Conservation (phyloP, 768 basidiomycete genomes). For the Pholiota microspora region DNA sequence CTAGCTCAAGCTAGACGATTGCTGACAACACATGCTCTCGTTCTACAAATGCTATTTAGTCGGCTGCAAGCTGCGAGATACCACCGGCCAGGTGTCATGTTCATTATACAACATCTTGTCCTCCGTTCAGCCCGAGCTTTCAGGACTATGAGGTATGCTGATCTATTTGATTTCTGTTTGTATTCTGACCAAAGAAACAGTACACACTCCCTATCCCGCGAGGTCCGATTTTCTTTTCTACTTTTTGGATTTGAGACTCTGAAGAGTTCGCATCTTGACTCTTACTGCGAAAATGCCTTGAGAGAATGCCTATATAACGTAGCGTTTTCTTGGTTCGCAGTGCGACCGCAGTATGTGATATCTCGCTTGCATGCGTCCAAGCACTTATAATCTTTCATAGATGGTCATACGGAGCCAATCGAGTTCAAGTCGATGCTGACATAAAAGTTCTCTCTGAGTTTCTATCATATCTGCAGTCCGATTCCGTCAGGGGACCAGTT, state of each 20-base stretch:
- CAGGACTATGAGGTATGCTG: conserved; percentile 66
- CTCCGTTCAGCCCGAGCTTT: conserved; percentile 74
- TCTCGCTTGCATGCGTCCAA: neutral
- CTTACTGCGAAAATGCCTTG: conserved; percentile 71
- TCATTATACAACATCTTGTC: conserved; percentile 81
- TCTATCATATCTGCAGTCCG: conserved; percentile 69
- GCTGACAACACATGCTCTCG: conserved; percentile 78
- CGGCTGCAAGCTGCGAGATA: conserved; percentile 93
- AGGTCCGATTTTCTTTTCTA: conserved; percentile 86
- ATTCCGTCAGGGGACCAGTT: conserved; percentile 58
- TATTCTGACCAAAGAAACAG: conserved; percentile 37
- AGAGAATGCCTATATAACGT: conserved; percentile 75
- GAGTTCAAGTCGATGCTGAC: conserved; percentile 87
- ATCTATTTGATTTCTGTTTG: neutral
- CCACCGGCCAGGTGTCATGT: conserved; percentile 78
- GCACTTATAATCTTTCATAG: conserved; percentile 37
- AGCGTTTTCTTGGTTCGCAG: conserved; percentile 92
- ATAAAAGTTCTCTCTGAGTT: conserved; percentile 87
- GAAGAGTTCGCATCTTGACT: conserved; percentile 84
- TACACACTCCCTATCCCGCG: conserved; percentile 88
- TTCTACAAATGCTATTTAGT: conserved; percentile 87
- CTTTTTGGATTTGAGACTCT: conserved; percentile 92
- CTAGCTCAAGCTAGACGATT: conserved; percentile 68
- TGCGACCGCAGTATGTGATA: conserved; percentile 81
- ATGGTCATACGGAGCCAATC: conserved; percentile 96